Percentiles rank a stretch among this genome's conserved stretches.
These are phyloP conservation scores for Sonneratia caseolaris DNA, from an alignment of 345 rosid species.

Conservation along the genomic window DNA sequence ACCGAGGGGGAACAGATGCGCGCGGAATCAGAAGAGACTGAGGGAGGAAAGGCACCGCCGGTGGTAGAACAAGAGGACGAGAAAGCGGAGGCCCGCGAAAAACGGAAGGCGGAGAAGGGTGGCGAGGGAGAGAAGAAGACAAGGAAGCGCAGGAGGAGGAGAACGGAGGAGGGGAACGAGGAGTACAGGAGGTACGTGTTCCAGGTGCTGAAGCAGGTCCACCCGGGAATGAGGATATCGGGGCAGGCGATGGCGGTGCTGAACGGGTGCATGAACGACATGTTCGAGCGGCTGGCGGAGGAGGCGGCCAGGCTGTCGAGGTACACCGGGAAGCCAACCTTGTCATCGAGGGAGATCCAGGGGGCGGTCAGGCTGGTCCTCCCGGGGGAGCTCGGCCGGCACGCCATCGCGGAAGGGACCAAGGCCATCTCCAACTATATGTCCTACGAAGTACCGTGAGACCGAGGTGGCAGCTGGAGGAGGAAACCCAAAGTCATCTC, in stretches of 20 bases:
- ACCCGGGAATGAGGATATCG: constrained; percentile 58
- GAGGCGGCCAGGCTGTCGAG: constrained; percentile 48
- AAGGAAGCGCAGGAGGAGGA: constrained; percentile 12
- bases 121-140: constrained; percentile 10
- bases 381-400: constrained; percentile 74
- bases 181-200: constrained; percentile 56
- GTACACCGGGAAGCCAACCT: constrained; percentile 26
- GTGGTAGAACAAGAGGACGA: constrained; percentile 1
- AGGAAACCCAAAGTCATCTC: no score
- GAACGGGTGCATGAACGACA: constrained; percentile 59
- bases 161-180: constrained; percentile 14
- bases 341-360: constrained; percentile 64
- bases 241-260: constrained; percentile 59
- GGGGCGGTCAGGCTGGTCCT: constrained; percentile 54
- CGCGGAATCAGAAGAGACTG: background rate
- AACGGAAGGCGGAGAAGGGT: background rate
- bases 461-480: no score
- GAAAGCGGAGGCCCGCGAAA: constrained; percentile 8
- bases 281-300: constrained; percentile 56
- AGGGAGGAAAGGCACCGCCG: background rate
- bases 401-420: constrained; percentile 63
- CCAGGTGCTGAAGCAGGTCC: constrained; percentile 58
- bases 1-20: background rate
- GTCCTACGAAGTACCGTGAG: constrained; percentile 7
- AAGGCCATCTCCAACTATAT: constrained; percentile 50